Evolutionary conservation across 345 rosid genomes (phyloP), one percentile per base, ranked within the genome.

Genomic region (Linum trigynum): DNA sequence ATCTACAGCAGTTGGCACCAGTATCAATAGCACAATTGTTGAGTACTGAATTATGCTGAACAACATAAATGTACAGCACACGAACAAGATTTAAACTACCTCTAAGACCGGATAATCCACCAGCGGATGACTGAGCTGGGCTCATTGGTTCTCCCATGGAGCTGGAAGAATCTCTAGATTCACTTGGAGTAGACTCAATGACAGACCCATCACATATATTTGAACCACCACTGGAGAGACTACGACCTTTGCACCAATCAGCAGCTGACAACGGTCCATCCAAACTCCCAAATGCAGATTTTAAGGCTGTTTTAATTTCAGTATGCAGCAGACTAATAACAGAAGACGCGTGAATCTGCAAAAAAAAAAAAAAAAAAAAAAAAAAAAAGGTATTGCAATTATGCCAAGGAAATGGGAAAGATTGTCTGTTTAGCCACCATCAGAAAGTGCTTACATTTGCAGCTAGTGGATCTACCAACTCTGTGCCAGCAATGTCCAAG

Each of bases 211-310:
- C 96, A 55, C 79, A 77, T 72, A 75, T 37, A 67, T 76, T 48
- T 68, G 75, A 85, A 69, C 75, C 76, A 71, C 87, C 96, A 75
- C 71, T 72, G 56, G 80, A 76, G 64, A 80, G 95, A 76, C 81
- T 71, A 9, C 85, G 90, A 75, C 97, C 96, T 80, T 80, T 88
- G 88, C 97, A 94, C 99, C 99, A 94, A 72, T 94, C 97, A 48
- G 79, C 83, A 65, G 89, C 86, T 61, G 86, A 78, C 71, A 94
- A 81, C 64, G 99, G 99, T 41, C 99, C 99, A 69, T 91, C 96
- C 77, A 88, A 80, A 76, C 58, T 79, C 65, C 79, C 75, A 78
- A 94, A 94, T 64, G 97, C 97, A 74, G 89, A 84, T 73, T 87
- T 94, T 79, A 94, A 76, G 72, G 95, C 95, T 59, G 88, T 69